A percentile compares a stretch with the other conserved stretches of the same genome.
Conservation (phyloP, 2,329 filamentous ascomycete species). For the Neofusicoccum ribis region DNA sequence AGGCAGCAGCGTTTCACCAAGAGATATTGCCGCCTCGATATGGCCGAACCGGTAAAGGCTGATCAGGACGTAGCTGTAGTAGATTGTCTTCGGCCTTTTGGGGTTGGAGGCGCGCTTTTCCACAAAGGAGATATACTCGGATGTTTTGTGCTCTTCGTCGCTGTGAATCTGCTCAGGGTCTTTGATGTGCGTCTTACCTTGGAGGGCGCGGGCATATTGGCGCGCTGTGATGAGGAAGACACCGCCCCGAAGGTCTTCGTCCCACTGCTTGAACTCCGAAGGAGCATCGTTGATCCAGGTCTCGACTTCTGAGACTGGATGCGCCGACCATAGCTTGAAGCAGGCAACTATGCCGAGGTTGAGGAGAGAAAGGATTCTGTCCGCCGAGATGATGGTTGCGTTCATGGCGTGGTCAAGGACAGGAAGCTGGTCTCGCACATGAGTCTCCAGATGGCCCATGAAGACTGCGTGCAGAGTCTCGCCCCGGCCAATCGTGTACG, state of each 20-base stretch:
- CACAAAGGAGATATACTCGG: conserved; percentile 55
- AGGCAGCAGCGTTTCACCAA: conserved; percentile 44
- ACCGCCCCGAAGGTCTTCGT: conserved; percentile 69
- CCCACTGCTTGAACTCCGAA: conserved; percentile 73
- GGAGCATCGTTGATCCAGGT: conserved; percentile 70
- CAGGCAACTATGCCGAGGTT: conserved; percentile 68
- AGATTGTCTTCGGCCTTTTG: conserved; percentile 65
- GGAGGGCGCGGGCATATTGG: conserved; percentile 68
- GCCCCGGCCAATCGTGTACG: conserved; percentile 67
- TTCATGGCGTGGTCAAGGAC: conserved; percentile 68
- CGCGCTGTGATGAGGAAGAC: conserved; percentile 66
- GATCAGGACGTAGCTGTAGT: conserved; percentile 57
- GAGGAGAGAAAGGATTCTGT: conserved; percentile 70
- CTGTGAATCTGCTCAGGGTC: conserved; percentile 61
- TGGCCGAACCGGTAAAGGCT: conserved; percentile 47
- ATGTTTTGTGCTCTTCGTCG: conserved; percentile 65
- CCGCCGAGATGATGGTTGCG: conserved; percentile 65
- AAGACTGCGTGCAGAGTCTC: conserved; percentile 70
- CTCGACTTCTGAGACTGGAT: conserved; percentile 69
- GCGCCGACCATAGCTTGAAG: conserved; percentile 68
- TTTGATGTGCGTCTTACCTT: conserved; percentile 66
- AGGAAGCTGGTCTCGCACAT: conserved; percentile 58
- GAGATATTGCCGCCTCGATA: conserved; percentile 41
- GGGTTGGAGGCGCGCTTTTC: conserved; percentile 55
- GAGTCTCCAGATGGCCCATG: conserved; percentile 67